Base-by-base conservation (phyloP, 768 basidiomycete genomes). In the Mrakia blollopis region DNA sequence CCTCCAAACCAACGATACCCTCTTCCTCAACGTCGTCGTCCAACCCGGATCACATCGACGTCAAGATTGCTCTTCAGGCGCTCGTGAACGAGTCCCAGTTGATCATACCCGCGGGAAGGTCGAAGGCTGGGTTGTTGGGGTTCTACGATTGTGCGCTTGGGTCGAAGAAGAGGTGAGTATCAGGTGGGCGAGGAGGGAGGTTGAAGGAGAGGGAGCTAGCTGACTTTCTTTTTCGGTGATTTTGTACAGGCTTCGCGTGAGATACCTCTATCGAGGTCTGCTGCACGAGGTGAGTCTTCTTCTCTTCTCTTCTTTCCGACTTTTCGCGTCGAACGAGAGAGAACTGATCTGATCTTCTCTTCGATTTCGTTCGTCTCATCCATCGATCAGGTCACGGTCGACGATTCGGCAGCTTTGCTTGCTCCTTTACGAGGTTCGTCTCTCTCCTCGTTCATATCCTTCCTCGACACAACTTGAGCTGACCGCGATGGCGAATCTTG, bases 141-240 rank as follows among this genome's bases (percentile, higher is more conserved):
- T 94, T 97, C 85, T 89, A 88, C 81, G 93, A 96, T 84, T 91
- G 92, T 75, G 89, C 90, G 25, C 89, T 91, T 21, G 89, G 88
- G n/a, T 86, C 87, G 74, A 84, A 87, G 68, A 94, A 95, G 85
- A 85, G 65, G 65, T 68, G 25, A 18, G 65, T n/a, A n/a, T n/a
- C n/a, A n/a, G n/a, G n/a, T 68, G 18, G 2, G 21, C 13, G 14
- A n/a, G 61, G 25, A 1, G 28, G 61, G 11, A 23, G 10, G 61
- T 63, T 32, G 57, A 57, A 28, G 54, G 23, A 57, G 54, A 9
- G 14, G 14, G 44, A 47, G 47, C 4, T 25, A 57, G 8, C 62
- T 63, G 35, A 63, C 11, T 14, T 63, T 14, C 32, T 32, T 18
- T 63, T 21, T 8, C 1, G 7, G 4, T 14, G n/a, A 3, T 18